These are phyloP conservation scores for Tagetes patula DNA, from an alignment of 129 eudicot genomes.

Conservation along the genomic window DNA sequence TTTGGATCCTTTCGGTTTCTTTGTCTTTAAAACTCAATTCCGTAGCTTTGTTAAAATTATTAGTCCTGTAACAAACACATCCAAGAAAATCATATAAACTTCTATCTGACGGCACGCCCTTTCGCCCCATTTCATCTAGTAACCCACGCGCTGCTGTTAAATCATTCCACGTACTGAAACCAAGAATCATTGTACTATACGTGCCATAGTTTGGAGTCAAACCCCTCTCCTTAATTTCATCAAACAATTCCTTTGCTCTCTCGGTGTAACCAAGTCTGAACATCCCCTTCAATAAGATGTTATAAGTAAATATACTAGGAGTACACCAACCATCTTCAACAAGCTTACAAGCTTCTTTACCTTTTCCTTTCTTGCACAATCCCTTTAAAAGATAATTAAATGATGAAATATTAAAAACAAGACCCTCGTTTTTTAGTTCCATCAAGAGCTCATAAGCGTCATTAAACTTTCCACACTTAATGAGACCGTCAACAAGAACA, in stretches of 20 bases:
- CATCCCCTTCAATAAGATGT: conserved; percentile 30
- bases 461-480: conserved; percentile 11
- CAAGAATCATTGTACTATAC: conserved; percentile 24
- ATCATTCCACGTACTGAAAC: conserved; percentile 31
- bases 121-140: conserved; percentile 32
- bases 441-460: conserved; percentile 26
- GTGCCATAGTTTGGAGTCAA: conserved; percentile 16
- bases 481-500: conserved; percentile 26
- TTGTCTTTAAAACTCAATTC: conserved; percentile 31
- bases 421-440: conserved; percentile 31
- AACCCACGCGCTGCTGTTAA: conserved; percentile 22
- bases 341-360: conserved; percentile 35
- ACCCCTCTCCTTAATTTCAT: conserved; percentile 28
- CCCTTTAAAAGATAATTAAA: conserved; percentile 11
- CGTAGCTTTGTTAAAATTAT: conserved; percentile 35
- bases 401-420: conserved; percentile 12
- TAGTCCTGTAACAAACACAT: conserved; percentile 25
- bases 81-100: conserved; percentile 14
- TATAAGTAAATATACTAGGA: conserved; percentile 22
- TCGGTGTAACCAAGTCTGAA: conserved; percentile 26
- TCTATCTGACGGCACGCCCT: conserved; percentile 6
- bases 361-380: conserved; percentile 36
- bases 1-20: conserved; percentile 35
- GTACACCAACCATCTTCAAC: conserved; percentile 22
- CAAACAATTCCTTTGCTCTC: conserved; percentile 32